Base-by-base conservation (phyloP, 148 eudicot genomes). In the Silene uniflora region DNA sequence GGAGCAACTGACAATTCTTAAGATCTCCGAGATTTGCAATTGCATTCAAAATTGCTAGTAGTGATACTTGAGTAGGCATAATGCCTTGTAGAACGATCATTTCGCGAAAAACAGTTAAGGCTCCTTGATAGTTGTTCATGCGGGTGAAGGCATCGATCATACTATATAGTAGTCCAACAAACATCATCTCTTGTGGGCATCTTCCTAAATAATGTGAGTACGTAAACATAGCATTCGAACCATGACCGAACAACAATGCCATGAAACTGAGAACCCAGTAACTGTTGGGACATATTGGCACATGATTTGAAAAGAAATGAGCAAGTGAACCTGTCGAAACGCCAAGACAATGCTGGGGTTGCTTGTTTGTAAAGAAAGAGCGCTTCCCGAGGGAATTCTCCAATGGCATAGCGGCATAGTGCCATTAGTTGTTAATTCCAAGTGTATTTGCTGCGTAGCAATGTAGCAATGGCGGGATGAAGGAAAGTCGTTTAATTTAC, bases 161-260 rank as follows among this genome's bases (percentile, higher is more conserved):
- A 2, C 85, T 87, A n/a, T n/a, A n/a, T n/a, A n/a, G n/a, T n/a
- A 23, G 93, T 89, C 97, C 97, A 91, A 2, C 91, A 86, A 84
- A 91, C 80, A 56, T 86, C 78, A 79, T 85, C 84, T 73, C 79
- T 84, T 25, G 29, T 74, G 0, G 90, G 87, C 90, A 89, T 89
- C 68, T 62, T 76, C 47, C 83, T 80, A 82, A 91, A 91, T 70
- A 89, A 62, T 44, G 67, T 39, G 62, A 76, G 73, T 23, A 85
- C 89, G 61, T 89, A 87, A 54, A 89, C 90, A 61, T 86, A 81
- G 4, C 11, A 49, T 3, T 59, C 83, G 22, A 84, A 88, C 5
- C 91, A 93, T 18, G 67, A 65, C 61, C 82, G 74, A 1, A 76
- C 42, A 58, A 77, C 81, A 55, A 73, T 69, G 14, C 71, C 75